Percentiles rank a stretch among this genome's conserved stretches.
phyloP scores from a whole-genome alignment of 768 basidiomycete species.

The Trametes elegans region DNA sequence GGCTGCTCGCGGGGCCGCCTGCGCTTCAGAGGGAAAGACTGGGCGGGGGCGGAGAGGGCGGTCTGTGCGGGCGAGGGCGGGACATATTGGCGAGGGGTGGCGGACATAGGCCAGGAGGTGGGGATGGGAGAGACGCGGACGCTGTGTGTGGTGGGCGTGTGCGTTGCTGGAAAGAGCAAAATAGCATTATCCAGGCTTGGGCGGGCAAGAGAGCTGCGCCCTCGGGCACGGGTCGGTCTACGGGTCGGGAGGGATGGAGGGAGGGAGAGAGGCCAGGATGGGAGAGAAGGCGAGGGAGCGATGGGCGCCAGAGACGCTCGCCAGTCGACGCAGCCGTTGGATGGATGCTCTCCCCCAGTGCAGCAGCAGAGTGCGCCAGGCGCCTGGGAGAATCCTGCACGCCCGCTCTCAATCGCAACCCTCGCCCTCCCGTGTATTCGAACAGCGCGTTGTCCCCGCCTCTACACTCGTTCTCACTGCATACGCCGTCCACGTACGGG shows the following conservation, averaged over 20 bases:
- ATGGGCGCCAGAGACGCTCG: not conserved
- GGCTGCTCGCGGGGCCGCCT: slow-evolving; percentile 12
- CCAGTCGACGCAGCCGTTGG: not conserved
- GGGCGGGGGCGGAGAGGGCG: not conserved
- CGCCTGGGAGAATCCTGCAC: not conserved
- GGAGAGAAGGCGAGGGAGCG: slow-evolving; percentile 20
- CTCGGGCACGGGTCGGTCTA: slow-evolving; percentile 19
- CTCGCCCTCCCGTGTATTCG: not conserved
- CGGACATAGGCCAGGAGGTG: slow-evolving; percentile 26
- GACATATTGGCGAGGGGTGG: slow-evolving; percentile 5
- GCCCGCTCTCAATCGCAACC: not conserved
- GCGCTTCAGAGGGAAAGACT: slow-evolving; percentile 13
- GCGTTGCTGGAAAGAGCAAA: slow-evolving; percentile 24
- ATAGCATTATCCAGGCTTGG: slow-evolving; percentile 33
- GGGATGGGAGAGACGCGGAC: slow-evolving; percentile 25
- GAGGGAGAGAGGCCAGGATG: slow-evolving; percentile 28
- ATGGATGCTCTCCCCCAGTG: not conserved
- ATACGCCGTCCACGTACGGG: not conserved
- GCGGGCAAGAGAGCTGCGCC: slow-evolving; percentile 15
- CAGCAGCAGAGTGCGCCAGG: not conserved
- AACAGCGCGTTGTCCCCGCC: not conserved
- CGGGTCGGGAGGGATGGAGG: slow-evolving; percentile 26
- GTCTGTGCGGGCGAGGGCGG: slow-evolving; percentile 15
- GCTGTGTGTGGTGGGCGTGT: slow-evolving; percentile 16
- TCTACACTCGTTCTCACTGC: not conserved